Evolutionary conservation across 2,329 filamentous ascomycete species (phyloP).

Genomic region (Helotiales sp.): DNA sequence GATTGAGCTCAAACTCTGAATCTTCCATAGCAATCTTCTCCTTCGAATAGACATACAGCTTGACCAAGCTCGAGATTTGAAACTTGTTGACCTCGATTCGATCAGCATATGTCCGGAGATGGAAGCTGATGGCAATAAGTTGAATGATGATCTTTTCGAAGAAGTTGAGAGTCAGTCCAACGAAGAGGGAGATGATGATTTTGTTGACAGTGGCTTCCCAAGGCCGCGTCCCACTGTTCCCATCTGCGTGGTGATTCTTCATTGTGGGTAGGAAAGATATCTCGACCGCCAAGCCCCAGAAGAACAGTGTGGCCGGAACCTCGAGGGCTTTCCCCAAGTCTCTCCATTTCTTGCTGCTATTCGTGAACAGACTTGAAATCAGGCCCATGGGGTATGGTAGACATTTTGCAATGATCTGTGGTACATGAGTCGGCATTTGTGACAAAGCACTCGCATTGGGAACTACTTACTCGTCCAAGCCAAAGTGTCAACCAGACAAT

Average conservation of each 20-base stretch:
- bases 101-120: slow-evolving; percentile 86
- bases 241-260: slow-evolving; percentile 59
- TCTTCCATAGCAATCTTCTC: slow-evolving; percentile 71
- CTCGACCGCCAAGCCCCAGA: slow-evolving; percentile 89
- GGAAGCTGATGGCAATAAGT: slow-evolving; percentile 92
- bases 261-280: slow-evolving; percentile 86
- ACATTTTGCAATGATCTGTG: slow-evolving; percentile 64
- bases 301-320: slow-evolving; percentile 82
- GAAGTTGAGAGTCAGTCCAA: slow-evolving; percentile 79
- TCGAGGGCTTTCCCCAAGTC: slow-evolving; percentile 87
- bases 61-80: slow-evolving; percentile 72
- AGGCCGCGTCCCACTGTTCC: slow-evolving; percentile 54
- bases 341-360: slow-evolving; percentile 90
- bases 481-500: slow-evolving; percentile 92
- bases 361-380: slow-evolving; percentile 75
- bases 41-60: slow-evolving; percentile 68
- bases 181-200: slow-evolving; percentile 83
- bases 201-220: slow-evolving; percentile 87
- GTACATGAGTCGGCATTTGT: slow-evolving; percentile 17
- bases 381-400: slow-evolving; percentile 66
- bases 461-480: slow-evolving; percentile 63
- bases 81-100: slow-evolving; percentile 93
- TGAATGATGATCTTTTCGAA: slow-evolving; percentile 93
- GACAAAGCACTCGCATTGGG: neutral
- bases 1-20: slow-evolving; percentile 67